A percentile compares a stretch with the other conserved stretches of the same genome.
phyloP scores from a whole-genome alignment of 352 stramenopile species.

The Globisporangium megalacanthum region DNA sequence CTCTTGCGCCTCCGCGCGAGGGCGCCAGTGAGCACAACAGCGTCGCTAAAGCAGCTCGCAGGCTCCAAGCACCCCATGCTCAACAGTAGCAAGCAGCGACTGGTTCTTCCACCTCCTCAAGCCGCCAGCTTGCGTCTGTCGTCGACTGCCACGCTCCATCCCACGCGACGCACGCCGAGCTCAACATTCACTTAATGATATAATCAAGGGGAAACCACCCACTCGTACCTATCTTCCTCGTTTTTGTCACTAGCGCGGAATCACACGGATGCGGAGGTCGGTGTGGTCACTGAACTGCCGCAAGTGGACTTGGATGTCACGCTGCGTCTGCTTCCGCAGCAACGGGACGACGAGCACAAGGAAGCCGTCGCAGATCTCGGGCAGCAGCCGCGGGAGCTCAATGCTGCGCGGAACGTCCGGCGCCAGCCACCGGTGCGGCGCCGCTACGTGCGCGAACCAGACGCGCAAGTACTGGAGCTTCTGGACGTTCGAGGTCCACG shows the following conservation, averaged over 20 bases:
- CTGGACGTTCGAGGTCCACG: constrained; percentile 60
- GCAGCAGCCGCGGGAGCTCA: constrained; percentile 55
- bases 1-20: not conserved
- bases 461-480: constrained; percentile 65
- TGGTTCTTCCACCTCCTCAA: too few species aligned
- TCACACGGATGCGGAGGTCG: constrained; percentile 62
- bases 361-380: constrained; percentile 75
- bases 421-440: constrained; percentile 27
- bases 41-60: not conserved
- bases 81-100: too few species aligned
- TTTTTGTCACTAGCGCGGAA: constrained; percentile 20
- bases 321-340: constrained; percentile 58
- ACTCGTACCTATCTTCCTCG: not conserved
- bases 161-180: not conserved
- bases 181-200: not conserved
- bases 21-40: not conserved
- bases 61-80: not conserved
- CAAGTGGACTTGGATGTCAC: constrained; percentile 58
- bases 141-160: not conserved
- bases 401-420: constrained; percentile 57
- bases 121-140: too few species aligned
- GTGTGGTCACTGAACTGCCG: constrained; percentile 64
- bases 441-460: constrained; percentile 55
- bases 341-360: constrained; percentile 75
- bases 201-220: too few species aligned